These are phyloP conservation scores for Penicillium corylophilum DNA, from an alignment of 2,329 filamentous ascomycete genomes.

Conservation along the genomic window DNA sequence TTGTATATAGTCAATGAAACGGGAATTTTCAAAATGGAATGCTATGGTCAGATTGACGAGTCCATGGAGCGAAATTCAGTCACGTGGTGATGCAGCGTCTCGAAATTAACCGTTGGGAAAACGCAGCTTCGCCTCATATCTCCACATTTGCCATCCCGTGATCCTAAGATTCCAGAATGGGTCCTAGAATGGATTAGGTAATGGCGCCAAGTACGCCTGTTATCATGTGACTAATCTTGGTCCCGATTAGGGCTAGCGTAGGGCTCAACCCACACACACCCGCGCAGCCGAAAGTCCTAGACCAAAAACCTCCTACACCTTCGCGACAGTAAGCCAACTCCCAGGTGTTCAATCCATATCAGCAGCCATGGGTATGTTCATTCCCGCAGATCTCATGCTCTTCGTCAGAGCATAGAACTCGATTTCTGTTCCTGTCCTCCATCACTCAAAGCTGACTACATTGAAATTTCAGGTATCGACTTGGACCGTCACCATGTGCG, in stretches of 20 bases:
- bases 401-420: not conserved
- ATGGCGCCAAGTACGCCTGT: not conserved
- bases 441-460: constrained; percentile 14
- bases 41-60: too few relatives aligned
- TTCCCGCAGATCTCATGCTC: not conserved
- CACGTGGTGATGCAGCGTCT: not conserved
- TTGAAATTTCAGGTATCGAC: constrained; percentile 50
- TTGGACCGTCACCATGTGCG: constrained; percentile 63
- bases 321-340: constrained; percentile 43
- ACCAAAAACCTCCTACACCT: constrained; percentile 41
- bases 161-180: too few relatives aligned
- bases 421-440: not conserved
- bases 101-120: not conserved
- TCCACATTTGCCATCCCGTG: not conserved
- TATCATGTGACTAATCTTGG: constrained; percentile 10
- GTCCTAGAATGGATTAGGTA: not conserved
- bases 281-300: constrained; percentile 40
- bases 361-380: constrained; percentile 47
- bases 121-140: not conserved
- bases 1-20: not conserved
- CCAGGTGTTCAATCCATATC: constrained; percentile 39
- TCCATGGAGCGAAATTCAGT: not conserved
- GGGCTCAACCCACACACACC: constrained; percentile 47
- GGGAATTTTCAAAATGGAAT: not conserved
- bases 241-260: constrained; percentile 38